These are phyloP conservation scores for Rickenella mellea DNA, from an alignment of 768 basidiomycete species.

Conservation along the genomic window DNA sequence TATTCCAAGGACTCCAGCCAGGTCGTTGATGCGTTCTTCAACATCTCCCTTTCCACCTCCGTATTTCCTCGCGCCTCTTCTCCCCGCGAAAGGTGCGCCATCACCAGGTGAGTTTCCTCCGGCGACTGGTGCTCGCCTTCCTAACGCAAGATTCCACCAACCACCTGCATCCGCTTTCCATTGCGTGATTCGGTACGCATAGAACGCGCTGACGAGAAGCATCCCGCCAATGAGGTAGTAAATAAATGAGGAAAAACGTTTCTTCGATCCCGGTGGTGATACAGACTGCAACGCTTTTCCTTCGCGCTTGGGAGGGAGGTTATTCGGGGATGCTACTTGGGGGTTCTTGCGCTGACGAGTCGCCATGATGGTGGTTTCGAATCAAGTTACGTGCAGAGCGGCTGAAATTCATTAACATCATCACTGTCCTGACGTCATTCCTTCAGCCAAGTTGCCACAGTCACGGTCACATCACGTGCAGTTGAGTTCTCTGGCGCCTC, in stretches of 20 bases:
- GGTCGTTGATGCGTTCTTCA: constrained; percentile 46
- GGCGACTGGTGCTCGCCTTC: constrained; percentile 22
- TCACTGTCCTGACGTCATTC: too few species aligned
- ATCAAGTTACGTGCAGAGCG: too few species aligned
- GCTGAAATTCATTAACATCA: too few species aligned
- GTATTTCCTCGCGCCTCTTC: constrained; percentile 3
- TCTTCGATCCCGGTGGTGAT: constrained; percentile 33
- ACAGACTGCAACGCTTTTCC: constrained; percentile 19
- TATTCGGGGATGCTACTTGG: too few species aligned
- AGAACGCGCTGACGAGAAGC: constrained; percentile 36
- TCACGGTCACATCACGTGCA: too few species aligned
- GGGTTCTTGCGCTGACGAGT: too few species aligned
- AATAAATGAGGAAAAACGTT: constrained; percentile 38
- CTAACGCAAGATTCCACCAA: constrained; percentile 49
- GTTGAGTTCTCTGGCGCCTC: too few species aligned
- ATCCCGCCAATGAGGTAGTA: constrained; percentile 35
- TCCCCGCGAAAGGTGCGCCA: constrained; percentile 7
- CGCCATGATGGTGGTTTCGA: too few species aligned
- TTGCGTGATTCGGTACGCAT: constrained; percentile 38
- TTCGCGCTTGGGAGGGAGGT: not conserved
- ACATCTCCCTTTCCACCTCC: constrained; percentile 20
- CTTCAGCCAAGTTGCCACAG: too few species aligned
- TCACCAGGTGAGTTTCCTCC: constrained; percentile 1
- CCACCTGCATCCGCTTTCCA: constrained; percentile 46
- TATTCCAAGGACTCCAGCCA: constrained; percentile 57